phyloP scores from a whole-genome alignment of 371 early-diverging fungal genomes.

The Rhizopus sp. region DNA sequence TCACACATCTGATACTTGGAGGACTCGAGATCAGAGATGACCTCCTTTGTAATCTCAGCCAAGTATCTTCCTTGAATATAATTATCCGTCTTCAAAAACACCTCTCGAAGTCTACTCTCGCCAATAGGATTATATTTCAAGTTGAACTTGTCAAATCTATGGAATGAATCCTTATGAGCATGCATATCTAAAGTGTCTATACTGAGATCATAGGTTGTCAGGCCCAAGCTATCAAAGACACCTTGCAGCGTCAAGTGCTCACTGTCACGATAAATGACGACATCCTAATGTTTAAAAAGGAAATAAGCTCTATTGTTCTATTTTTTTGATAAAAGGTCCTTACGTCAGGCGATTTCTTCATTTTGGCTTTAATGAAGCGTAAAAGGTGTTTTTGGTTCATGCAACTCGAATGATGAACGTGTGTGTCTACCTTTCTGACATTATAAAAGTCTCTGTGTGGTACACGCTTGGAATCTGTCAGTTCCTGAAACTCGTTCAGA shows the following conservation, averaged over 20 bases:
- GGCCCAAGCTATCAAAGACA: constrained; percentile 91
- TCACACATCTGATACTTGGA: constrained; percentile 97
- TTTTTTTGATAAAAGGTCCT: no score
- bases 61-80: constrained; percentile 89
- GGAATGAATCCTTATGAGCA: constrained; percentile 83
- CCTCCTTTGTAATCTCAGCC: constrained; percentile 96
- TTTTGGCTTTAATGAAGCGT: constrained; percentile 96
- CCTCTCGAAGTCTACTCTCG: constrained; percentile 74
- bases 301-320: no score
- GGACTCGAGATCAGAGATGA: constrained; percentile 91
- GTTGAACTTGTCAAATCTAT: constrained; percentile 98
- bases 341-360: constrained; percentile 76
- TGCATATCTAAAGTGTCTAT: constrained; percentile 99
- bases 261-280: constrained; percentile 77
- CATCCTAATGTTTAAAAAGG: constrained; percentile 28
- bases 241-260: constrained; percentile 71
- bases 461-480: constrained; percentile 89
- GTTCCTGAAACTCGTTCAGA: constrained; percentile 91
- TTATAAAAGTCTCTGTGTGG: constrained; percentile 99
- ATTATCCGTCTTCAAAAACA: constrained; percentile 97
- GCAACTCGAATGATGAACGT: constrained; percentile 95
- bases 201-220: constrained; percentile 95
- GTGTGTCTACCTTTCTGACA: constrained; percentile 98
- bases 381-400: constrained; percentile 99
- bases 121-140: constrained; percentile 97